Base-by-base conservation (phyloP, 208 protist genomes). In the Strigomonas galati region DNA sequence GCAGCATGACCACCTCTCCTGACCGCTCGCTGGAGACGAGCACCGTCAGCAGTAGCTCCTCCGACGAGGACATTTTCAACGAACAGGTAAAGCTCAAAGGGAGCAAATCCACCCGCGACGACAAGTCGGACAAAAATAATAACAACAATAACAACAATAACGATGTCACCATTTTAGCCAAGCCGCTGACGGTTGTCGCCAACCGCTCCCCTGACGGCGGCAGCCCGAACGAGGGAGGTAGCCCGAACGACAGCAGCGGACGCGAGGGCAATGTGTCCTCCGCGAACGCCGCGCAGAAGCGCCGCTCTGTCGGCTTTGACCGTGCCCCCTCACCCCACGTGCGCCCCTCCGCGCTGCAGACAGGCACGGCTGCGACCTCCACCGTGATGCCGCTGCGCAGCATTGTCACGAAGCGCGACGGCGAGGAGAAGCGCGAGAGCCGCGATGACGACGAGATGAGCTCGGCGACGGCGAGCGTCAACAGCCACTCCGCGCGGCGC, bases 31-130 rank as follows among this genome's bases (percentile, higher is more conserved):
- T 9, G 10, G 40, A 4, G 40, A 46, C 15, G 12, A n/a, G 5
- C 40, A 46, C 10, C 5, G 9, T 5, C 15, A 46, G 15, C 14
- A 58, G 54, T 21, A 76, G 65, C 51, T 66, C 59, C 65, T 71
- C 65, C 49, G 65, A 76, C 49, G 71, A 71, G 24, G 54, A 30
- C 44, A 67, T 76, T 32, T 76, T 76, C 61, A 76, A 65, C 7
- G 49, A 62, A 14, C 64, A 19, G 14, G 65, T 76, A 6, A 56
- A 64, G 28, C 30, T 76, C 26, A 21, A 57, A 58, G 1, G 55
- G 62, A 21, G 32, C 32, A 37, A 37, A 37, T n/a, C n/a, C n/a
- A n/a, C n/a, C n/a, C n/a, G n/a, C n/a, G n/a, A n/a, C n/a, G n/a
- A n/a, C n/a, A n/a, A n/a, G n/a, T n/a, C n/a, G n/a, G n/a, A n/a